A percentile compares a stretch with the other conserved stretches of the same genome.
Conservation (phyloP, 2,329 filamentous ascomycete species). For the Microascus cirrosus region DNA sequence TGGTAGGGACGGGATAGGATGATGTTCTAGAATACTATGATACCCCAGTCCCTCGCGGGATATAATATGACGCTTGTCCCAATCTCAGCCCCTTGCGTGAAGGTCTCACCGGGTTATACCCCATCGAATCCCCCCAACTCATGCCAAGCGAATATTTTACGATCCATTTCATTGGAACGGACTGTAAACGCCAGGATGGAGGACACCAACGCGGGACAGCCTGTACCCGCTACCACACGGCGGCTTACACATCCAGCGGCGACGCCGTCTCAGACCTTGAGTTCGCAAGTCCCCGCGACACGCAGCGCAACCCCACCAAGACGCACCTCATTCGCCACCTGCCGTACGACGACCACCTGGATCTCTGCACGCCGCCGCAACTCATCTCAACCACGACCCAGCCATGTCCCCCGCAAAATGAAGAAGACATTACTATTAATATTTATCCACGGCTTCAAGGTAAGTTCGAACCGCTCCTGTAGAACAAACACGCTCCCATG, state of each 20-base stretch:
- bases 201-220: too few relatives aligned
- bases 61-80: not conserved
- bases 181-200: not conserved
- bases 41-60: not conserved
- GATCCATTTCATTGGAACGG: not conserved
- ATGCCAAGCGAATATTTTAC: not conserved
- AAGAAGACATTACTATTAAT: conserved; percentile 72
- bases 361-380: not conserved
- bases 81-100: not conserved
- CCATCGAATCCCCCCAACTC: not conserved
- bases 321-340: not conserved
- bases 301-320: not conserved
- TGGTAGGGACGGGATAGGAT: too few relatives aligned
- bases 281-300: not conserved
- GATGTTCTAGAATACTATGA: not conserved
- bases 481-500: not conserved
- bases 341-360: not conserved
- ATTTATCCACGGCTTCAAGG: conserved; percentile 86
- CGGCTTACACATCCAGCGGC: not conserved
- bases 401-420: conserved; percentile 25
- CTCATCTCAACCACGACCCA: not conserved
- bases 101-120: not conserved
- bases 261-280: not conserved
- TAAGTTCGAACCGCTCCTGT: conserved; percentile 14
- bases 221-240: not conserved